Conservation (phyloP, 2,329 filamentous ascomycete genomes). For the Sporothrix dimorphospora region DNA sequence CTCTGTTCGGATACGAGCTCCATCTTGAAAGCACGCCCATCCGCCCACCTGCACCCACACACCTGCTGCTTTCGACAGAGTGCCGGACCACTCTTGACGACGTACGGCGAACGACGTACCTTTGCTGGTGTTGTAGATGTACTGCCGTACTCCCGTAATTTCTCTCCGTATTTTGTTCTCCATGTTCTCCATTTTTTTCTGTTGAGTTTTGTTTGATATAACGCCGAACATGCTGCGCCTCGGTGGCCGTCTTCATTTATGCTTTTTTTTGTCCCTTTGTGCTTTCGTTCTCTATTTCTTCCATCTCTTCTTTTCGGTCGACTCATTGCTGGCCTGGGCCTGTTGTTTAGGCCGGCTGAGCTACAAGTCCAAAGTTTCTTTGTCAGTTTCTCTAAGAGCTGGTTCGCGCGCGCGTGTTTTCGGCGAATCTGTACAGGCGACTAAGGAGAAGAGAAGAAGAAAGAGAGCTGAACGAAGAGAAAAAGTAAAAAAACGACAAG, state of each 20-base stretch:
- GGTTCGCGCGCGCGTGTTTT: constrained; percentile 19
- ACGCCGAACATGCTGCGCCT: neutral
- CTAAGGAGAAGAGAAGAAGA: neutral
- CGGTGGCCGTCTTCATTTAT: neutral
- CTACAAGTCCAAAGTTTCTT: constrained; percentile 8
- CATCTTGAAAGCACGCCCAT: neutral
- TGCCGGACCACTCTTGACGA: neutral
- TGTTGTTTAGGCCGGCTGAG: constrained; percentile 15
- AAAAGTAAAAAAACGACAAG: neutral
- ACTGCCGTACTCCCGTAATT: constrained; percentile 1
- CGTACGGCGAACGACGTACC: neutral
- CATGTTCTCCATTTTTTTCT: neutral
- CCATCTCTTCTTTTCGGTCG: no score
- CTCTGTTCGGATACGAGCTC: neutral
- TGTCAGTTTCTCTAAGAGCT: neutral
- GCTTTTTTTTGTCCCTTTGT: neutral
- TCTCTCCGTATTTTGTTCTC: neutral
- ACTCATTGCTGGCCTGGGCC: neutral
- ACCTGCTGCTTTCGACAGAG: constrained; percentile 1
- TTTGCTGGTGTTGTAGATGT: neutral
- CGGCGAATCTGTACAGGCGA: neutral
- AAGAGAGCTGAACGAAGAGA: neutral
- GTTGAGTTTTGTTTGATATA: neutral
- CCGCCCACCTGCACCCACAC: neutral
- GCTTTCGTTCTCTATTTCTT: no score